Base-by-base conservation (phyloP, 441 rosid genomes). In the Capsella rubella region DNA sequence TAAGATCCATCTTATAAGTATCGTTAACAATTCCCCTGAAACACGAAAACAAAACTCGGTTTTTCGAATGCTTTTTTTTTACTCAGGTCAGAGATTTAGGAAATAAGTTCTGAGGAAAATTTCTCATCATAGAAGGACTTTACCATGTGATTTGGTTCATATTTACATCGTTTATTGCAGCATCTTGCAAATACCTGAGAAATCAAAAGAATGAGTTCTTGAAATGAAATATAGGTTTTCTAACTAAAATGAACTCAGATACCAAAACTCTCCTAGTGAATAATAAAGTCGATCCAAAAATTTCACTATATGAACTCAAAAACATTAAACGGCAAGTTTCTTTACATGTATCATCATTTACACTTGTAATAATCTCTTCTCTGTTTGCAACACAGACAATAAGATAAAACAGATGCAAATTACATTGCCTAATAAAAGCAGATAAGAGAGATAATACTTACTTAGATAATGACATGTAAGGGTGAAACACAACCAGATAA, bases 1-100 rank as follows among this genome's bases (percentile, higher is more conserved):
- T 87, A 28, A 92, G 94, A 79, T 94, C 99, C 95, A 88, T 90
- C 92, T 82, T 94, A 88, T 89, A 94, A 7, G 97, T 94, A 79
- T 94, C 99, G 49, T 94, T 94, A 37, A 88, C 86, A 51, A 92
- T 83, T 66, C 97, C 99, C 98, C 98, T 91, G 78, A 69, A 53
- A 67, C 56, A 43, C 25, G 1, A 49, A 28, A 12, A 9, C 1
- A 8, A 70, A 32, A 18, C 8, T 47, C 11, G 8, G 35, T 3
- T n/a, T 32, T 65, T 16, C 4, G 7, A 39, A 56, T 47, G 52
- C 27, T 42, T 0, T n/a, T 31, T 37, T n/a, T 21, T 18, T 1
- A 69, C 7, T 58, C 9, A 69, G 49, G 40, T 47, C 29, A 60
- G n/a, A 60, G 46, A 51, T 12, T 54, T 52, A 61, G 46, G 52